phyloP scores from a whole-genome alignment of 108 stramenopile genomes.

The Nitzschia putrida region DNA sequence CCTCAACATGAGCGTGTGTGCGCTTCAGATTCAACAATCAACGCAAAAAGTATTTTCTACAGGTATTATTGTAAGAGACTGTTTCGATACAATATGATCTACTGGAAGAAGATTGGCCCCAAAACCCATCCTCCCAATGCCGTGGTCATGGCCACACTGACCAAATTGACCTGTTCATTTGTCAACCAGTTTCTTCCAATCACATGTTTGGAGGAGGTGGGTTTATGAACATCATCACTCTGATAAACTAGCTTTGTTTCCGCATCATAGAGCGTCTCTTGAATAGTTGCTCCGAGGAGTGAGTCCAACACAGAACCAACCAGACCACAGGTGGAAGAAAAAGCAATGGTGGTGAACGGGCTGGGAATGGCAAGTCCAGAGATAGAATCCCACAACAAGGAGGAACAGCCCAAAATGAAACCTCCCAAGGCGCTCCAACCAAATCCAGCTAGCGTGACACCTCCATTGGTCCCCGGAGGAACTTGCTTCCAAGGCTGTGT shows the following conservation, averaged over 20 bases:
- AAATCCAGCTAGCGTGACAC: conserved; percentile 60
- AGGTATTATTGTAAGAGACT: no score
- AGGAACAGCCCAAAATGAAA: conserved; percentile 59
- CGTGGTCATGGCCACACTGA: conserved; percentile 61
- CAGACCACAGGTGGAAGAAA: conserved; percentile 60
- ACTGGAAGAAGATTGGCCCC: conserved; percentile 49
- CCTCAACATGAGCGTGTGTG: no score
- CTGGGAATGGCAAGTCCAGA: conserved; percentile 40
- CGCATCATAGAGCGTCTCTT: conserved; percentile 63
- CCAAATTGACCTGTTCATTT: conserved; percentile 82
- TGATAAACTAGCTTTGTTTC: conserved; percentile 63
- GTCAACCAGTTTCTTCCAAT: conserved; percentile 57
- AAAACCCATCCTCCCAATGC: conserved; percentile 57
- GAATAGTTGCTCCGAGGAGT: conserved; percentile 74
- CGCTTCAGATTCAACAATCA: no score
- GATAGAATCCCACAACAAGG: conserved; percentile 40
- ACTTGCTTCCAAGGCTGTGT: conserved; percentile 62
- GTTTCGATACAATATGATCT: no score
- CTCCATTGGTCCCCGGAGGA: conserved; percentile 84
- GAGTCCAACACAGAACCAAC: conserved; percentile 76
- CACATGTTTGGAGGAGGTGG: conserved; percentile 29
- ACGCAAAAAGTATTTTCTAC: no score
- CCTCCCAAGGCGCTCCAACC: conserved; percentile 70
- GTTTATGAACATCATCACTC: conserved; percentile 11
- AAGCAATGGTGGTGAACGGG: conserved; percentile 34